A percentile compares a stretch with the other conserved stretches of the same genome.
These are phyloP conservation scores for Verticillium nonalfalfae DNA, from an alignment of 2,329 filamentous ascomycete genomes.

Conservation along the genomic window DNA sequence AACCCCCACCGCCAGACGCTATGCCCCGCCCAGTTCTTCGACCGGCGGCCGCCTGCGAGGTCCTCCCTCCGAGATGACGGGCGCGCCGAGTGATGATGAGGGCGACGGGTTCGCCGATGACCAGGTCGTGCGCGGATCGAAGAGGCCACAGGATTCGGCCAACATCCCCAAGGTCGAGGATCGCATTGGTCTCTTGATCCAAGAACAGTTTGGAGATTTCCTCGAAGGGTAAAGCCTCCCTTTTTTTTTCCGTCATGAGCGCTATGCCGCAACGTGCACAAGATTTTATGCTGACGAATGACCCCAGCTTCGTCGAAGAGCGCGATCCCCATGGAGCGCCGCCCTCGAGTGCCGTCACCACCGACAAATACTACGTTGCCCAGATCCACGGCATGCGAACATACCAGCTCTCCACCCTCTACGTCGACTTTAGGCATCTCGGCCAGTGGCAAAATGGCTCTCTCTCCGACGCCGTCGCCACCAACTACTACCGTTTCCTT, in stretches of 20 bases:
- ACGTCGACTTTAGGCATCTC: slow-evolving; percentile 83
- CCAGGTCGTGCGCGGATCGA: slow-evolving; percentile 46
- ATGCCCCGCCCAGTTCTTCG: slow-evolving; percentile 39
- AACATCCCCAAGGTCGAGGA: slow-evolving; percentile 69
- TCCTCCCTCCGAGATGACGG: slow-evolving; percentile 57
- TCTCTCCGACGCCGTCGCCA: slow-evolving; percentile 78
- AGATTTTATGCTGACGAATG: not conserved
- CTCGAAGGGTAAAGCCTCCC: slow-evolving; percentile 58
- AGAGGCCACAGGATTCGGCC: slow-evolving; percentile 35
- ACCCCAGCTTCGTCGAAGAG: slow-evolving; percentile 58
- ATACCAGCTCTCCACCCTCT: slow-evolving; percentile 75
- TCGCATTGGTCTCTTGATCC: slow-evolving; percentile 66
- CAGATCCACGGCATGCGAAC: slow-evolving; percentile 73
- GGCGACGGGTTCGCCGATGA: slow-evolving; percentile 59
- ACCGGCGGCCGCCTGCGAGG: slow-evolving; percentile 47
- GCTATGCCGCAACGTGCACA: not conserved
- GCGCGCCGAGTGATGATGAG: slow-evolving; percentile 55
- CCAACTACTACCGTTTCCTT: slow-evolving; percentile 90
- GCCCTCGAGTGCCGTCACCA: slow-evolving; percentile 67
- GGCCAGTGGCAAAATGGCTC: slow-evolving; percentile 70
- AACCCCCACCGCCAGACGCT: slow-evolving; percentile 40
- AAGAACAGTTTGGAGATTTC: slow-evolving; percentile 73
- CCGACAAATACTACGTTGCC: slow-evolving; percentile 78
- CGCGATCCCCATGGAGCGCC: slow-evolving; percentile 51
- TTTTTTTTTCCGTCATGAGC: slow-evolving; percentile 2